A percentile compares a stretch with the other conserved stretches of the same genome.
phyloP scores from a whole-genome alignment of 306 rosid genomes.

The Begonia loranthoides region DNA sequence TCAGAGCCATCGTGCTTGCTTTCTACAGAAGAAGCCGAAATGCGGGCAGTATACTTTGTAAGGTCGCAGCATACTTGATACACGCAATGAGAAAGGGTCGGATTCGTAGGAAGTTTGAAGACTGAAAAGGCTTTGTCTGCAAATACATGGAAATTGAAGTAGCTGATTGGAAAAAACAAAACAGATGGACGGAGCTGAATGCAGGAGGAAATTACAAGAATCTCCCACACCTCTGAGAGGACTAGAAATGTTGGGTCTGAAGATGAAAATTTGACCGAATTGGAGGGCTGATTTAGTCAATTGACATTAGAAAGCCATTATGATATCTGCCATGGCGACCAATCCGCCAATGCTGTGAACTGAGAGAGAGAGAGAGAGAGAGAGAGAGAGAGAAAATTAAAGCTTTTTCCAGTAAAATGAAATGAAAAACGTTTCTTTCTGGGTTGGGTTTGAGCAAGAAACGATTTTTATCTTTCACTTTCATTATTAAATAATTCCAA shows the following conservation, averaged over 20 bases:
- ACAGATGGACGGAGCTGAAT: not conserved
- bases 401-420: constrained; percentile 2
- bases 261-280: constrained; percentile 15
- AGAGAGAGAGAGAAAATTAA: not conserved
- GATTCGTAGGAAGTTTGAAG: no score
- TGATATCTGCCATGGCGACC: constrained; percentile 34
- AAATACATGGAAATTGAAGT: no score
- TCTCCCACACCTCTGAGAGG: no score
- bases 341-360: constrained; percentile 14
- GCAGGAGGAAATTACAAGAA: constrained; percentile 2
- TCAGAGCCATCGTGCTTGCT: no score
- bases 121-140: no score
- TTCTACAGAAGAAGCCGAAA: no score
- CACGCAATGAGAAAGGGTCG: no score
- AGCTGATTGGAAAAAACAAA: no score
- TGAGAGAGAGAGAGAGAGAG: not conserved
- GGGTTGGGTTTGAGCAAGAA: constrained; percentile 17
- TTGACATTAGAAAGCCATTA: constrained; percentile 5
- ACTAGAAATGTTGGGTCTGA: not conserved
- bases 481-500: constrained; percentile 3
- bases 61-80: no score
- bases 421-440: constrained; percentile 4
- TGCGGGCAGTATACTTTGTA: no score
- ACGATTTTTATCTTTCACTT: constrained; percentile 22
- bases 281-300: constrained; percentile 20